A percentile compares a stretch with the other conserved stretches of the same genome.
Conservation (phyloP, 2,329 filamentous ascomycete species). For the Colletotrichum gloeosporioides region DNA sequence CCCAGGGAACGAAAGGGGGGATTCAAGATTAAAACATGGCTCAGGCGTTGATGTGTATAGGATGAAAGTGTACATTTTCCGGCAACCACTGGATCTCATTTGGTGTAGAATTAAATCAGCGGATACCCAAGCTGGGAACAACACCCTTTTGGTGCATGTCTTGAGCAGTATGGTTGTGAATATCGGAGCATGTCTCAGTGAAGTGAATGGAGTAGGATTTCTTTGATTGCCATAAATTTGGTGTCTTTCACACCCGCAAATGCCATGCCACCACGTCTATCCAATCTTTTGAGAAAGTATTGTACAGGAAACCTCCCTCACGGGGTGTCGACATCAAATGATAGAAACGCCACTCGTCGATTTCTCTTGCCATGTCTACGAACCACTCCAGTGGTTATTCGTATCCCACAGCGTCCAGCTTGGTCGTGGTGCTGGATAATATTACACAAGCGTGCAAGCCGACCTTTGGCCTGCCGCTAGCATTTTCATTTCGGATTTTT, state of each 20-base stretch:
- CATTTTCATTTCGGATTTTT: neutral
- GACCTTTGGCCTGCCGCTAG: neutral
- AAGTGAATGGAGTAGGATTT: conserved; percentile 2
- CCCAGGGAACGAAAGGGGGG: conserved; percentile 5
- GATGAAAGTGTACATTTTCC: conserved; percentile 10
- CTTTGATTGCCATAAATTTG: neutral
- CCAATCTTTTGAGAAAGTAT: neutral
- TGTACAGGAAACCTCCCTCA: conserved; percentile 12
- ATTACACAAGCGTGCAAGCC: conserved; percentile 7
- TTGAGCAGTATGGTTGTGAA: neutral
- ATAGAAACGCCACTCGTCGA: neutral
- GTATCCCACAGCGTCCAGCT: neutral
- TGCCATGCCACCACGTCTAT: conserved; percentile 9
- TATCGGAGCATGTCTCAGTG: neutral
- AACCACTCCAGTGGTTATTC: neutral
- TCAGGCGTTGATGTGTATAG: conserved; percentile 15
- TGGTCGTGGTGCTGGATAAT: conserved; percentile 9
- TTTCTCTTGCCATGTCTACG: neutral
- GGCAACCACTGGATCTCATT: neutral
- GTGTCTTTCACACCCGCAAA: neutral
- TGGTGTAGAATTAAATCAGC: conserved; percentile 11
- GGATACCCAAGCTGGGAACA: conserved; percentile 13
- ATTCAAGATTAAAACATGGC: neutral
- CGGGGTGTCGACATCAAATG: neutral
- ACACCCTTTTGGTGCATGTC: neutral